Evolutionary conservation across 2,329 filamentous ascomycete species (phyloP).

Genomic region (Fusarium humuli): DNA sequence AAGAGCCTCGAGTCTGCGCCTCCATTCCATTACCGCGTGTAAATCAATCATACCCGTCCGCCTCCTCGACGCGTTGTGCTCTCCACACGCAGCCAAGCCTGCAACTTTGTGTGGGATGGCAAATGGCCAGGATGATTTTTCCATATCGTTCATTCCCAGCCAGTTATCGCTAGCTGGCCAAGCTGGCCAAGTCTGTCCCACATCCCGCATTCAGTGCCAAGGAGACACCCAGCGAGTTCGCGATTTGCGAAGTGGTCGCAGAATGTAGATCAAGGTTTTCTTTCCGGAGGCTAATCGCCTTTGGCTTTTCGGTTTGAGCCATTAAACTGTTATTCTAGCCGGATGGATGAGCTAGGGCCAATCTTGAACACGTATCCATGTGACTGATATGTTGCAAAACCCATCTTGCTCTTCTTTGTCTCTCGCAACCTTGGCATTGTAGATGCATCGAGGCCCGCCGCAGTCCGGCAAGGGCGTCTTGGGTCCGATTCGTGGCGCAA

Average conservation of each 20-base stretch:
- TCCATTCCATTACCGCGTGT: conserved; percentile 36
- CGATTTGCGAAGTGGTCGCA: conserved; percentile 28
- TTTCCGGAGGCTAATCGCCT: background rate
- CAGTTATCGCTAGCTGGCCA: conserved; percentile 10
- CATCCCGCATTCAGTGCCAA: conserved; percentile 35
- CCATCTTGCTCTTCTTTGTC: background rate
- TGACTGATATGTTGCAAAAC: conserved; percentile 18
- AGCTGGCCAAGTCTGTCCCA: conserved; percentile 25
- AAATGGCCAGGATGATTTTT: background rate
- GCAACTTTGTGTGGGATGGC: conserved; percentile 19
- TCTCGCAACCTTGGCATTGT: conserved; percentile 3
- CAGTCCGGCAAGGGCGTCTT: conserved; percentile 35
- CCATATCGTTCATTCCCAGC: conserved; percentile 1
- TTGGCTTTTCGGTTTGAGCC: background rate
- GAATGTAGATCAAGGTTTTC: conserved; percentile 26
- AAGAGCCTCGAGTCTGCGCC: conserved; percentile 4
- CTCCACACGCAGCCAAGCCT: conserved; percentile 33
- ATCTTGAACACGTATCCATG: conserved; percentile 31
- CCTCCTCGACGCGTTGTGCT: conserved; percentile 42
- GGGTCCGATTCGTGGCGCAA: conserved; percentile 32
- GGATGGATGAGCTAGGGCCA: background rate
- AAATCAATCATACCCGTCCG: conserved; percentile 5
- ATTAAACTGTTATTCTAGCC: conserved; percentile 2
- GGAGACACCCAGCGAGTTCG: conserved; percentile 7
- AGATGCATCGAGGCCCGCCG: conserved; percentile 15